Percentiles rank a stretch among this genome's conserved stretches.
Evolutionary conservation across 371 early-diverging fungal genomes (phyloP).

Genomic region (Fennellomyces sp.): DNA sequence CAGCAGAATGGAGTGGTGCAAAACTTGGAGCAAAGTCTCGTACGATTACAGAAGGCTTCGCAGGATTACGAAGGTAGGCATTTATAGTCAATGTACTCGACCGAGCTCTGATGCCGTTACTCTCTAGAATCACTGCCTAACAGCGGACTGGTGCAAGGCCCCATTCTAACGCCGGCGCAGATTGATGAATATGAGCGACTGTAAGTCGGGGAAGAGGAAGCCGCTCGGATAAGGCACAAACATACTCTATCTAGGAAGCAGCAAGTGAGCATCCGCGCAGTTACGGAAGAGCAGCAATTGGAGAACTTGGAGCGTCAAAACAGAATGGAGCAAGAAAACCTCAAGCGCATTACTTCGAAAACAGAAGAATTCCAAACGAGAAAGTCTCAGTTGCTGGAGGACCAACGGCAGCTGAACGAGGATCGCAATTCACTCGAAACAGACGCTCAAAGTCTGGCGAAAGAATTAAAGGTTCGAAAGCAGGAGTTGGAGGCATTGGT

Average conservation of each 20-base stretch:
- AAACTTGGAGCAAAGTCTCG: slow-evolving; percentile 44
- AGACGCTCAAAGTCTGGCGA: slow-evolving; percentile 25
- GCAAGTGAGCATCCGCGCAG: slow-evolving; percentile 66
- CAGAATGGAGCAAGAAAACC: slow-evolving; percentile 64
- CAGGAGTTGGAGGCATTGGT: slow-evolving; percentile 42
- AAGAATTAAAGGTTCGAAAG: slow-evolving; percentile 32
- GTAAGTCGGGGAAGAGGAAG: slow-evolving; percentile 24
- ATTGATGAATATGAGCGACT: slow-evolving; percentile 56
- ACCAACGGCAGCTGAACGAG: slow-evolving; percentile 30
- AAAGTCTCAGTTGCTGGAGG: slow-evolving; percentile 29
- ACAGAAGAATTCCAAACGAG: slow-evolving; percentile 54
- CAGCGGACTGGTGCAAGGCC: slow-evolving; percentile 15
- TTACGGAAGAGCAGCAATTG: slow-evolving; percentile 70
- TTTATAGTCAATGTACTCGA: background rate
- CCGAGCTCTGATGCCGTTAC: too few species aligned
- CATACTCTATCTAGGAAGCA: slow-evolving; percentile 56
- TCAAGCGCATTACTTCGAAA: slow-evolving; percentile 62
- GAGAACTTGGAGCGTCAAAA: slow-evolving; percentile 68
- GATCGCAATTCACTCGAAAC: slow-evolving; percentile 23
- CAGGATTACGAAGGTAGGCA: slow-evolving; percentile 44
- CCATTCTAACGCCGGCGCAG: slow-evolving; percentile 39
- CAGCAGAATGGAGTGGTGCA: slow-evolving; percentile 51
- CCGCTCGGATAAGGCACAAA: background rate
- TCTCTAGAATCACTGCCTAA: slow-evolving; percentile 19
- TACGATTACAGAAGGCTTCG: slow-evolving; percentile 46